Evolutionary conservation across 352 stramenopile genomes (phyloP), one percentile per base, ranked within the genome.

Genomic region (Phytopythium delawarense): DNA sequence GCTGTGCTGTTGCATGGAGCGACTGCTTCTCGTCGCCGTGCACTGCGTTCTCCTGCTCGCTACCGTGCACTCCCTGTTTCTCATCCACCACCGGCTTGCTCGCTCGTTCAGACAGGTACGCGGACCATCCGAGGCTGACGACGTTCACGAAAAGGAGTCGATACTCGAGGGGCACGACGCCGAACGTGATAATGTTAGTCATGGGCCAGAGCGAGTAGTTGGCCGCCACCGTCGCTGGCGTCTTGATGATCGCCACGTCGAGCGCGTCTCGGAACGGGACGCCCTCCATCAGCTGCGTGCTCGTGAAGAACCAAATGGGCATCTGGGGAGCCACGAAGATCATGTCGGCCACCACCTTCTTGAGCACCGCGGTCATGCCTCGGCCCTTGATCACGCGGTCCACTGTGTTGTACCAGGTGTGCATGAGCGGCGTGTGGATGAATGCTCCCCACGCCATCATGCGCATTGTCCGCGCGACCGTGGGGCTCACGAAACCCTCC

Each of bases 391-490:
- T 65, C 7, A 70, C 61, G 6, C 58, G 35, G 68, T 97, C 91
- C 50, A 98, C 75, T 20, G 89, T 52, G 35, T 85, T 76, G 72
- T 96, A 97, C 69, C 96, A 98, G 21, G 78, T 92, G 72, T 98
- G 89, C 74, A 93, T 94, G 55, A 81, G 74, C 1, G 89, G 89
- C 25, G 87, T 89, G 69, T 96, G 80, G 34, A 96, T 65, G 59
- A 92, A 64, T 7, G 93, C 80, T 35, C 88, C 89, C 69, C 95
- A 97, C 59, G 95, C 75, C 59, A 94, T 87, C 78, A 92, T 77
- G 58, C 76, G 74, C 52, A 73, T 51, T 16, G 74, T 83, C n/a
- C 67, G 54, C 45, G 57, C 49, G 11, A n/a, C 34, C 15, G 57
- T 50, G 12, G 54, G 37, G 23, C 54, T 39, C 23, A 60, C 21